phyloP scores from a whole-genome alignment of 192 early-diverging fungal genomes.

The Podila epicladia region DNA sequence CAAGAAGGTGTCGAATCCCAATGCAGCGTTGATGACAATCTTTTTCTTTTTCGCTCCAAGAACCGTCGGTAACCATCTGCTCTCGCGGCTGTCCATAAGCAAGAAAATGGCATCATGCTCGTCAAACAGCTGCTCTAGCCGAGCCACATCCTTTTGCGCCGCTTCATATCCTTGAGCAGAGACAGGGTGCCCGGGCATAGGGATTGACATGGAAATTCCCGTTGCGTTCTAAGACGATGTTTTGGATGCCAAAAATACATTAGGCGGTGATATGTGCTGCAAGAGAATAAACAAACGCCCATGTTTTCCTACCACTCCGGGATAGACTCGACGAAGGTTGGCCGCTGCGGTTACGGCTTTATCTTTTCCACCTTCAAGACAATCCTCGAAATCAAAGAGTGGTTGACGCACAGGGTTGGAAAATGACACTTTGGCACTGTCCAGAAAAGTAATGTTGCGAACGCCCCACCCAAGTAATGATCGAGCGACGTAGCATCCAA shows the following conservation, averaged over 20 bases:
- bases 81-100: constrained; percentile 95
- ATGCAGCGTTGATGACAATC: constrained; percentile 92
- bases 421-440: constrained; percentile 90
- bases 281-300: background rate
- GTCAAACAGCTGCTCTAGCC: constrained; percentile 72
- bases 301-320: constrained; percentile 67
- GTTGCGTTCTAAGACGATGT: constrained; percentile 61
- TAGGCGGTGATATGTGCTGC: background rate
- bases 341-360: constrained; percentile 92
- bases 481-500: constrained; percentile 93
- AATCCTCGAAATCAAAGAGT: constrained; percentile 91
- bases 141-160: constrained; percentile 54
- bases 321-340: constrained; percentile 78
- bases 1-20: constrained; percentile 96
- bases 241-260: background rate
- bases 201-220: constrained; percentile 81
- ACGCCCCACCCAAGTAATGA: constrained; percentile 93
- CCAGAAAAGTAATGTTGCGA: constrained; percentile 93
- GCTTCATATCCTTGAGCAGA: constrained; percentile 50
- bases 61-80: constrained; percentile 94
- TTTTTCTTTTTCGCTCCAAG: constrained; percentile 78
- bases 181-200: constrained; percentile 96
- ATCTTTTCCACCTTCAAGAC: constrained; percentile 82
- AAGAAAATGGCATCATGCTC: constrained; percentile 90
- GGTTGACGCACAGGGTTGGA: constrained; percentile 98